A percentile compares a stretch with the other conserved stretches of the same genome.
Evolutionary conservation across 352 stramenopile species (phyloP).

Genomic region (Pythium insidiosum): DNA sequence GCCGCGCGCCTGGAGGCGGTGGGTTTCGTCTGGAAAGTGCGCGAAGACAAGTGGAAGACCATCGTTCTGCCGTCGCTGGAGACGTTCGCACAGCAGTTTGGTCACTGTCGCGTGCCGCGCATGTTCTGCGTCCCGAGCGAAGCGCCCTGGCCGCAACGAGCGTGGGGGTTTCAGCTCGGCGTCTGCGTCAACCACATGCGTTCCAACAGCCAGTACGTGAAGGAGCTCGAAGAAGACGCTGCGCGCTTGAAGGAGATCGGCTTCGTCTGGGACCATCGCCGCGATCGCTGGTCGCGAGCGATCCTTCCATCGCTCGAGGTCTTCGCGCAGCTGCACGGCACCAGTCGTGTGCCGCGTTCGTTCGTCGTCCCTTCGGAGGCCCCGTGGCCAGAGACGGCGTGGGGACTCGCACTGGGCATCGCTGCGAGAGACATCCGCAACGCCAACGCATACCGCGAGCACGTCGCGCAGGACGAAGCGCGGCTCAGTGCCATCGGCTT

Average conservation of each 20-base stretch:
- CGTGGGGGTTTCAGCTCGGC: constrained; percentile 10
- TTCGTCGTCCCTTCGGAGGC: constrained; percentile 12
- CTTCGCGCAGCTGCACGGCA: constrained; percentile 7
- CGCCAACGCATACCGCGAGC: constrained; percentile 9
- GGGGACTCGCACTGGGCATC: constrained; percentile 9
- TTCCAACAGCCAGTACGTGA: constrained; percentile 5
- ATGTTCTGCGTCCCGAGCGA: constrained; percentile 15
- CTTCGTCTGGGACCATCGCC: constrained; percentile 14
- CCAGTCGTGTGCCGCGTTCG: constrained; percentile 10
- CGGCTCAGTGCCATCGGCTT: constrained; percentile 11
- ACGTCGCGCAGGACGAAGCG: constrained; percentile 3
- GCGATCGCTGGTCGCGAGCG: constrained; percentile 17
- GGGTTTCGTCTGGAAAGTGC: constrained; percentile 18
- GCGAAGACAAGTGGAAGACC: constrained; percentile 11
- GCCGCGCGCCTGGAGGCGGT: constrained; percentile 7
- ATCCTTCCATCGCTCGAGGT: constrained; percentile 14
- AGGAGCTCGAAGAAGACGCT: constrained; percentile 4
- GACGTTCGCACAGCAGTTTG: constrained; percentile 5
- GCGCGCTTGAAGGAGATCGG: constrained; percentile 11
- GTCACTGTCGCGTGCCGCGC: constrained; percentile 8
- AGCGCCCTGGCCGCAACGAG: constrained; percentile 8
- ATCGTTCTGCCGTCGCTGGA: constrained; percentile 11
- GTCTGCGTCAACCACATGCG: constrained; percentile 17
- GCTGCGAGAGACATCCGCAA: constrained; percentile 10
- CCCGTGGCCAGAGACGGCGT: constrained; percentile 12